Evolutionary conservation across 148 eudicot genomes (phyloP), one percentile per base, ranked within the genome.

Genomic region (Rheum nobile): DNA sequence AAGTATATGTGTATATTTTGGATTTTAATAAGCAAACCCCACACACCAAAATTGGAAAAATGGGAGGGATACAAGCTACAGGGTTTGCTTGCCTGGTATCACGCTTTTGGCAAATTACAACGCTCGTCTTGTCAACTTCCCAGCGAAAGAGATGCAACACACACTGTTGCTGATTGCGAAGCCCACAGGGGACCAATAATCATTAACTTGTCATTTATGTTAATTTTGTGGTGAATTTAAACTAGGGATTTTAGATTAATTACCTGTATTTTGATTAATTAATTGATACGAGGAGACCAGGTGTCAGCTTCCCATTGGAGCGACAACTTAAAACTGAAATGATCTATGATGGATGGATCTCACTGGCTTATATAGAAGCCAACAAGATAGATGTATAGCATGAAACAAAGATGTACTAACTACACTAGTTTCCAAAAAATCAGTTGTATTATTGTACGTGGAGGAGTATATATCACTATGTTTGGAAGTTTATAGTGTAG

Each of bases 21-120:
- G 32, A 34, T 22, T 10, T 65, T 5, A 50, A n/a, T 21, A 65
- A 63, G 70, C 21, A 65, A 32, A 16, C 70, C 38, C 70, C 70
- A 65, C 70, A 65, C 16, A 17, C 70, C 70, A 0, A 34, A 65
- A 65, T 1, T 65, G 39, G 70, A 65, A 65, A 65, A 5, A n/a
- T 65, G 70, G 39, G n/a, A 65, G 70, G 39, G 70, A 65, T 65
- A 11, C 70, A 65, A 65, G 70, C 70, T 65, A 65, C 8, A 61
- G 22, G 21, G 65, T 14, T 34, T 65, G 39, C 39, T 63, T 65
- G 39, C 70, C 16, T 14, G 21, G 7, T 65, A 34, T 61, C 70
- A 65, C 32, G 32, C 2, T 32, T 32, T 31, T 32, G 70, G 70
- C 70, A 31, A 31, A 32, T 65, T 5, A 65, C 39, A 32, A 31